Base-by-base conservation (phyloP, 108 stramenopile genomes). In the Fragilariopsis cylindrus region DNA sequence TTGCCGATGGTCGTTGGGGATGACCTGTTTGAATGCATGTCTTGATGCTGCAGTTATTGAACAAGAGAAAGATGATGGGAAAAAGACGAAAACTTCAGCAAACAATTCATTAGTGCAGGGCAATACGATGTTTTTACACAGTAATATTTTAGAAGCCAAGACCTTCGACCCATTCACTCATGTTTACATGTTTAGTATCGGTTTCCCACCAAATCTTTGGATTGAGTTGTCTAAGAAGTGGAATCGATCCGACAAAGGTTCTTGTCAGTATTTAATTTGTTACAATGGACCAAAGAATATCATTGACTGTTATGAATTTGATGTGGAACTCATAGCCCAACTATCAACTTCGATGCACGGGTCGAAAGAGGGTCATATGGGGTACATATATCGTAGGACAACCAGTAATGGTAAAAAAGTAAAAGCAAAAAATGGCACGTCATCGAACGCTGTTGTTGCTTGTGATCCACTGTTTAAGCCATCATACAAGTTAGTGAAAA, bases 171-270 rank as follows among this genome's bases (percentile, higher is more conserved):
- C 97, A 1, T 98, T 98, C 73, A 97, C 97, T 0, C 98, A 99
- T 81, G 96, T 98, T 7, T 99, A 99, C 89, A 97, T 97, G 94
- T 98, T 97, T 78, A 96, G 96, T 69, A 90, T 97, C 74, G 98
- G 55, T 3, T 92, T 96, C 60, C 95, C 95, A 16, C 92, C 92
- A 43, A 50, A 71, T 48, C 83, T 96, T 15, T 92, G 90, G 76
- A 54, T 79, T 56, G 18, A 80, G 39, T 74, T 96, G 13, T 65
- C 90, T 21, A 72, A 83, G 5, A 90, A 88, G 87, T 96, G 86
- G 79, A 93, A 96, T 70, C 8, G 11, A 70, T 55, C 70, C 7
- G 53, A 57, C 16, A 5, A 41, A 9, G 43, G 44, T 16, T 16
- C 40, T 30, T 57, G 70, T 7, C 69, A 69, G n/a, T 93, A 85